phyloP scores from a whole-genome alignment of 495 filamentous ascomycete genomes.

The Penicillium turbatum region DNA sequence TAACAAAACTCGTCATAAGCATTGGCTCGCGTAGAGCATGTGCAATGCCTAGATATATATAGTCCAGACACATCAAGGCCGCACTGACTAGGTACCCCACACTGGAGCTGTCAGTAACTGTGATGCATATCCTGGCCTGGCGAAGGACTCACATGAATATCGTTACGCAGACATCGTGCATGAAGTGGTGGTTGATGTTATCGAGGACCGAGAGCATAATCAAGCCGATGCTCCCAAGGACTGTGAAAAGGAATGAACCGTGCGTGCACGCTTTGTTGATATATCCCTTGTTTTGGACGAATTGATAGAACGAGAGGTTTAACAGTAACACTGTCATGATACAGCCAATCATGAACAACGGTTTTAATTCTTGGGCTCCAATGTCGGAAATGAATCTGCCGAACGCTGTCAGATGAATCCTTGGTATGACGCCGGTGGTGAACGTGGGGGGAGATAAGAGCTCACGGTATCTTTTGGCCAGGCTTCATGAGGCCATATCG shows the following conservation, averaged over 20 bases:
- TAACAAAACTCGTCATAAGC: conserved; percentile 17
- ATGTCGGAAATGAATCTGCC: conserved; percentile 23
- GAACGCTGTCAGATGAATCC: not conserved
- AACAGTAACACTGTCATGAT: conserved; percentile 17
- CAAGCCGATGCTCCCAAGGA: conserved; percentile 17
- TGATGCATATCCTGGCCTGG: not conserved
- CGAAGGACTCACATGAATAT: conserved; percentile 17
- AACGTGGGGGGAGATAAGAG: not conserved
- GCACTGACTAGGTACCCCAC: conserved; percentile 19
- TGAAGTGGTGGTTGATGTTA: conserved; percentile 14
- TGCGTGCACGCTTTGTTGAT: conserved; percentile 14
- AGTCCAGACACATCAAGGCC: conserved; percentile 17
- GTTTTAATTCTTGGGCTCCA: conserved; percentile 17
- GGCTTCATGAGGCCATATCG: conserved; percentile 20
- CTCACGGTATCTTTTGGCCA: conserved; percentile 21
- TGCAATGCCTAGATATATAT: conserved; percentile 13
- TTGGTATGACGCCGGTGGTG: not conserved
- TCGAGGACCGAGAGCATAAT: conserved; percentile 18
- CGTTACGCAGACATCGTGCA: conserved; percentile 18
- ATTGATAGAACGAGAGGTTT: conserved; percentile 21
- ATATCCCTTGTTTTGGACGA: conserved; percentile 16
- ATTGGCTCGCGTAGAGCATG: conserved; percentile 12
- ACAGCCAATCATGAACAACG: conserved; percentile 18
- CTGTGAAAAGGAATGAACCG: conserved; percentile 15
- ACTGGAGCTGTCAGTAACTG: conserved; percentile 9